Conservation (phyloP, 2,329 filamentous ascomycete genomes). For the Alternaria rosae region DNA sequence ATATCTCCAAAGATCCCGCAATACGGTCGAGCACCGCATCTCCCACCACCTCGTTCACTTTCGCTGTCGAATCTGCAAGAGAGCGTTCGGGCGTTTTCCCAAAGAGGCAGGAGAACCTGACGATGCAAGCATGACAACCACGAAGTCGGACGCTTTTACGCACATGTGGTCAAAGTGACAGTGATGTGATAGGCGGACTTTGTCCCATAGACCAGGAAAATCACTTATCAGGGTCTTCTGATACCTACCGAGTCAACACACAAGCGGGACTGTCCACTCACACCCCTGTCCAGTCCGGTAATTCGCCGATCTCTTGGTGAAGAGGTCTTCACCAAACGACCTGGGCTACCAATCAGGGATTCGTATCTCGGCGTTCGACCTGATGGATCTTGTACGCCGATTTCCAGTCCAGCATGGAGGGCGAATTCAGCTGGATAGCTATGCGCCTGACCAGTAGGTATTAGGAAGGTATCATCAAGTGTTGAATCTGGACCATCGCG, state of each 20-base stretch:
- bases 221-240: not conserved
- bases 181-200: not conserved
- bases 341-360: not conserved
- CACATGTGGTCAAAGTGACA: not conserved
- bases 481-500: not conserved
- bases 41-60: not conserved
- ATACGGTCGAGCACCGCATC: not conserved
- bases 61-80: not conserved
- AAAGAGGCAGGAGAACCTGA: conserved; percentile 1
- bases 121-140: not conserved
- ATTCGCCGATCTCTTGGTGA: not conserved
- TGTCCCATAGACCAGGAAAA: not conserved
- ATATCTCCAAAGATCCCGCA: no score
- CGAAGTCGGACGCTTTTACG: not conserved
- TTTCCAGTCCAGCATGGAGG: not conserved
- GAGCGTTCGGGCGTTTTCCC: not conserved
- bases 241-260: not conserved
- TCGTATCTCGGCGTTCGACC: not conserved
- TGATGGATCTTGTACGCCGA: not conserved
- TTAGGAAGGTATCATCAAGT: conserved; percentile 5
- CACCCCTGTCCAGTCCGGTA: not conserved
- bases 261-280: not conserved
- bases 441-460: not conserved
- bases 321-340: not conserved
- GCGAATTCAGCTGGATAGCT: not conserved